phyloP scores from a whole-genome alignment of 495 filamentous ascomycete species.

The Evansstolkia leycettana region DNA sequence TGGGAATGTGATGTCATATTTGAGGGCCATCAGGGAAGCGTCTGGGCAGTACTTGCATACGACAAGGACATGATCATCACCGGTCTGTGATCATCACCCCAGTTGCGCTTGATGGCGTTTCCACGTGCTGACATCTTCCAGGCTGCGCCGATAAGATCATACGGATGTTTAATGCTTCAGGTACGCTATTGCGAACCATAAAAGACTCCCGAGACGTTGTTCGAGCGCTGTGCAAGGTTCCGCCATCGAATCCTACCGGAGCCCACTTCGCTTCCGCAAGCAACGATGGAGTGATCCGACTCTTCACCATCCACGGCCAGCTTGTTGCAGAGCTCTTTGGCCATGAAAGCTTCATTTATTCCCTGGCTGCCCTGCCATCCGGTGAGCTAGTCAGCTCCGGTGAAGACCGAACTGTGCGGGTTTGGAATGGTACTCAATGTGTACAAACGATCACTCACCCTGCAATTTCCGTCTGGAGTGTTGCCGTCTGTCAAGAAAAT shows the following conservation, averaged over 20 bases:
- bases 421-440: constrained; percentile 76
- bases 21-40: constrained; percentile 63
- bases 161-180: constrained; percentile 60
- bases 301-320: constrained; percentile 69
- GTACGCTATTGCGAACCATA: constrained; percentile 53
- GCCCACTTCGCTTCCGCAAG: constrained; percentile 82
- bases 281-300: constrained; percentile 73
- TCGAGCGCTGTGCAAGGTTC: constrained; percentile 72
- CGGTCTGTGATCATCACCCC: constrained; percentile 27
- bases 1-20: constrained; percentile 66
- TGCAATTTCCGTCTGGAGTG: constrained; percentile 90
- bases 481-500: constrained; percentile 65
- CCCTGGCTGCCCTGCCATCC: constrained; percentile 59
- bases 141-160: constrained; percentile 81
- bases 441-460: constrained; percentile 96
- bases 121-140: constrained; percentile 11
- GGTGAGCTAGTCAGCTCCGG: constrained; percentile 85
- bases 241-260: constrained; percentile 60
- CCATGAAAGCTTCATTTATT: constrained; percentile 95
- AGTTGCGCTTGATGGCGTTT: too few species aligned
- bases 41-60: constrained; percentile 84
- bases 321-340: constrained; percentile 65
- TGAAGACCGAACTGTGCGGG: constrained; percentile 80
- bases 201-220: constrained; percentile 68
- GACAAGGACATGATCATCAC: constrained; percentile 74